Evolutionary conservation across 306 rosid species (phyloP).

Genomic region (Citrullus mucosospermus): DNA sequence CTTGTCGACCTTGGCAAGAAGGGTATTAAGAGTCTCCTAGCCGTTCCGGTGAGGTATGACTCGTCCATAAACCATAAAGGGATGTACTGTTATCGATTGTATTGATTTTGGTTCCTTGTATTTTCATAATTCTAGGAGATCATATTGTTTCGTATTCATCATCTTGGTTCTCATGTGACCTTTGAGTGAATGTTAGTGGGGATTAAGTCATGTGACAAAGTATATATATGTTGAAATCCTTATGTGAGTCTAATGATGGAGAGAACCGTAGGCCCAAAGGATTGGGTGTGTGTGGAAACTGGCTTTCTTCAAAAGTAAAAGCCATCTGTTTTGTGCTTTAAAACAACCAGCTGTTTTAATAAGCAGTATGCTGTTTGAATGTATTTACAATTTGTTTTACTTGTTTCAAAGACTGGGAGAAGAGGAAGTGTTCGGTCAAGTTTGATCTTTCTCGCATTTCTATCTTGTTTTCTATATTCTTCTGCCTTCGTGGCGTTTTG

Average conservation of each 20-base stretch:
- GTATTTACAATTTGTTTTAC: background rate
- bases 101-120: background rate
- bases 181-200: background rate
- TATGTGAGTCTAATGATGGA: background rate
- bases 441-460: background rate
- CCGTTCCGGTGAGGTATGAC: slow-evolving; percentile 91
- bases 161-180: background rate
- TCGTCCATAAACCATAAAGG: background rate
- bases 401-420: background rate
- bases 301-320: background rate
- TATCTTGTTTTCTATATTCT: background rate
- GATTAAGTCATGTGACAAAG: background rate
- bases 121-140: background rate
- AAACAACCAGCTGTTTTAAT: background rate
- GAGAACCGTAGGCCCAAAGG: background rate
- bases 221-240: background rate
- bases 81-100: background rate
- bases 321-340: background rate
- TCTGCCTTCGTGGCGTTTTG: background rate
- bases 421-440: background rate
- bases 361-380: background rate
- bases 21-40: slow-evolving; percentile 84
- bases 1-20: slow-evolving; percentile 94
- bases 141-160: background rate
- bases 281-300: background rate